Base-by-base conservation (phyloP, 1,284 basidiomycete genomes). In the Boletellus sp. region DNA sequence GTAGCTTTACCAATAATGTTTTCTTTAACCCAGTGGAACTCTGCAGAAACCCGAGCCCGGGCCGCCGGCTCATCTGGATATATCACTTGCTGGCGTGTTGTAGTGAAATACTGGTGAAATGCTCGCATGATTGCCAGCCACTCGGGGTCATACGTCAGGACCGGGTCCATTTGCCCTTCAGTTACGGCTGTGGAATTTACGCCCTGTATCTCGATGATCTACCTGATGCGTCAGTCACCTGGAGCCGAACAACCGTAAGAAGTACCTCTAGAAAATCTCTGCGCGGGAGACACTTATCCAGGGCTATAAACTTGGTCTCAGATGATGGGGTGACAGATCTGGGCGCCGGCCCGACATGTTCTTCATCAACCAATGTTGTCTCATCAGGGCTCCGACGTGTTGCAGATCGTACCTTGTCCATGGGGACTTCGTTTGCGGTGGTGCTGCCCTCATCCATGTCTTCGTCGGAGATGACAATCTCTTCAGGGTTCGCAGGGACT, bases 41-140 rank as follows among this genome's bases (percentile, higher is more conserved):
- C 87, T 32, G 77, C 73, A 1, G 74, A 69, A 24, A 97, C 80
- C 48, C 85, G 74, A 2, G 72, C 73, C 15, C 82, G 73, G 0
- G 88, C 77, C 4, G 80, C 73, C 1, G 70, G 66, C 42, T 82
- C 80, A 3, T 78, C 76, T 0, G 91, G 89, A 53, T 92, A 86
- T 1, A 71, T 57, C 2, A 72, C 66, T 49, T 85, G 81, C 8
- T 69, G 67, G 5, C 69, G 74, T 5, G 68, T 65, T 0, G 74
- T 73, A 1, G 89, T 85, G 55, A 98, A 79, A 71, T 81, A 87
- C 0, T 85, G 83, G 59, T 96, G 85, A 59, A 95, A 86, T 0
- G 91, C 93, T 6, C 90, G 86, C 0, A 85, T 86, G 65, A 98
- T 93, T 0, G 94, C 94, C 21, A 99, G 82, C 97, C 96, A 99